Evolutionary conservation across 805 yeast species (phyloP).

Genomic region (Groenewaldozyma salmanticensis): DNA sequence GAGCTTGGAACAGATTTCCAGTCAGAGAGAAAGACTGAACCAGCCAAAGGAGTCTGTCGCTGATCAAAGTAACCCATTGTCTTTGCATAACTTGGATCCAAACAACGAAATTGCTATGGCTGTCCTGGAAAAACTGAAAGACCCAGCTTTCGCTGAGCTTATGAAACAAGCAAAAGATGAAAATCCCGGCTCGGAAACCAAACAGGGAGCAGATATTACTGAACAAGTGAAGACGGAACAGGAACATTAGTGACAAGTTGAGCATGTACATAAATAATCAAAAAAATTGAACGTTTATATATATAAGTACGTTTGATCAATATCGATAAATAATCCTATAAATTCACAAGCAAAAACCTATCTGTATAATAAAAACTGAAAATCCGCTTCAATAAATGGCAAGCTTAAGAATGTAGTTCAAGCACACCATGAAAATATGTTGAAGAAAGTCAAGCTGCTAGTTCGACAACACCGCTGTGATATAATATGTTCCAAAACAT

Average conservation of each 20-base stretch:
- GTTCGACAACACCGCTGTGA: no score
- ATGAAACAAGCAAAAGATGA: constrained; percentile 6
- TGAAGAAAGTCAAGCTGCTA: no score
- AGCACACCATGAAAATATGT: no score
- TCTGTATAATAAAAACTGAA: no score
- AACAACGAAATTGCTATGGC: constrained; percentile 48
- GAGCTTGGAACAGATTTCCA: constrained; percentile 31
- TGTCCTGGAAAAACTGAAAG: constrained; percentile 60
- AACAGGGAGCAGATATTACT: constrained; percentile 5
- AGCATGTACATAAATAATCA: no score
- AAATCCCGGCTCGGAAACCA: neutral
- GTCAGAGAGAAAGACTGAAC: constrained; percentile 15
- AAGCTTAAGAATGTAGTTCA: no score
- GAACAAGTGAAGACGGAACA: constrained; percentile 1
- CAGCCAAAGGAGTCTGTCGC: constrained; percentile 16
- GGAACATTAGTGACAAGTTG: no score
- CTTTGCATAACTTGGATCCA: constrained; percentile 17
- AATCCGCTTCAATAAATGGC: no score
- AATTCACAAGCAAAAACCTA: no score
- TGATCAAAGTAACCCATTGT: neutral
- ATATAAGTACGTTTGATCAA: no score
- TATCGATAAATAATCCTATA: no score
- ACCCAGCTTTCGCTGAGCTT: constrained; percentile 54
- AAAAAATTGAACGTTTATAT: no score
- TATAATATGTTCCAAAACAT: neutral